Evolutionary conservation across 2,329 filamentous ascomycete species (phyloP).

Genomic region (Penicillium griseofulvum): DNA sequence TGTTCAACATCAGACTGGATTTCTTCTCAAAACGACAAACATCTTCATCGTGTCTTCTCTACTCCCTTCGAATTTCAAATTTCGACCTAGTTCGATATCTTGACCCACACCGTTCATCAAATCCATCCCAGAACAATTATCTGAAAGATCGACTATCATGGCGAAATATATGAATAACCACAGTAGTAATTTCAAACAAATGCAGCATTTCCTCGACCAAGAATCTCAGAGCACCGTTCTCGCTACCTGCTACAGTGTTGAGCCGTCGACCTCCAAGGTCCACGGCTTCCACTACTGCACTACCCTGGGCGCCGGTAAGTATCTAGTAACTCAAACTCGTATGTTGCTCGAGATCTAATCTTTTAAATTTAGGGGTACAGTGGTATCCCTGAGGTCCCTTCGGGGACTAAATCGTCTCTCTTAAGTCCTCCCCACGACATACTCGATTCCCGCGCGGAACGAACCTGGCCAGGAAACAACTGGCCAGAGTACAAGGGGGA

Average conservation of each 20-base stretch:
- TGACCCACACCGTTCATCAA: slow-evolving; percentile 5
- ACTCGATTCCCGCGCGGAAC: slow-evolving; percentile 63
- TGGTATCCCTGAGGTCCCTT: slow-evolving; percentile 94
- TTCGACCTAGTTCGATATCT: neutral
- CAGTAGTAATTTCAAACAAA: slow-evolving; percentile 63
- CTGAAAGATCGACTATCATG: slow-evolving; percentile 26
- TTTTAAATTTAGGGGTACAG: slow-evolving; percentile 64
- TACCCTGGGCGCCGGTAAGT: slow-evolving; percentile 76
- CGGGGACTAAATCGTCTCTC: slow-evolving; percentile 79
- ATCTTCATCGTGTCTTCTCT: slow-evolving; percentile 9
- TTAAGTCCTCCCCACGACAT: slow-evolving; percentile 87
- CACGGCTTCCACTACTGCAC: slow-evolving; percentile 93
- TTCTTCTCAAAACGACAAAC: neutral
- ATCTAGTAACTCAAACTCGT: neutral
- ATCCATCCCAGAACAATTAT: slow-evolving; percentile 1
- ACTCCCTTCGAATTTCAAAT: neutral
- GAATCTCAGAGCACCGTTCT: slow-evolving; percentile 66
- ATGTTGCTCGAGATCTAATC: slow-evolving; percentile 1
- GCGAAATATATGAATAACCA: slow-evolving; percentile 62
- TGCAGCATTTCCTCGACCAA: slow-evolving; percentile 59
- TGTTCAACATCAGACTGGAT: slow-evolving; percentile 2
- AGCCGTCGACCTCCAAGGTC: slow-evolving; percentile 65
- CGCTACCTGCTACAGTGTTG: slow-evolving; percentile 87
- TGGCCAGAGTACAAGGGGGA: slow-evolving; percentile 64
- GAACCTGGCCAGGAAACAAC: slow-evolving; percentile 39